These are phyloP conservation scores for Schizosaccharomyces versatilis DNA, from an alignment of 1,139 yeast genomes.

Conservation along the genomic window DNA sequence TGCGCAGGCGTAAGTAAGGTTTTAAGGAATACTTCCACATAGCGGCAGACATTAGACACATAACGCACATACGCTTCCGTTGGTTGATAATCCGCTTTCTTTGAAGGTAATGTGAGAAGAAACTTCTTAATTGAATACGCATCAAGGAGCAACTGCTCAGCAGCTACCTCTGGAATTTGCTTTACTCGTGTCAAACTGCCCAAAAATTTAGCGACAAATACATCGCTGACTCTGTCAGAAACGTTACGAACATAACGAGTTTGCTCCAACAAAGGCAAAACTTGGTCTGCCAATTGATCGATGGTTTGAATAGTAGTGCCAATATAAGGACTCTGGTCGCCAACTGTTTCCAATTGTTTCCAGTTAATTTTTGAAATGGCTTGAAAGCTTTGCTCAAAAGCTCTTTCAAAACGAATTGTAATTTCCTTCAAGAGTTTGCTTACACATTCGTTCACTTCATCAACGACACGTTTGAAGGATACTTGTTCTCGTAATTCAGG, in stretches of 20 bases:
- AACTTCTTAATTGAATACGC: constrained; percentile 37
- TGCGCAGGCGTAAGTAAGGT: constrained; percentile 36
- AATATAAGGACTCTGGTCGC: constrained; percentile 33
- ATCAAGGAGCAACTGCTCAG: constrained; percentile 67
- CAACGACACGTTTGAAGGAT: constrained; percentile 35
- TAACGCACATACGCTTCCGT: constrained; percentile 19
- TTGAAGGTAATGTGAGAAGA: constrained; percentile 31
- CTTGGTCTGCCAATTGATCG: constrained; percentile 18
- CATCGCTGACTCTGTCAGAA: constrained; percentile 56
- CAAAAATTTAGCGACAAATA: constrained; percentile 35
- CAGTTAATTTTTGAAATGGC: constrained; percentile 68
- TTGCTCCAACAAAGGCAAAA: constrained; percentile 42
- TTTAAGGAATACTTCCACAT: constrained; percentile 42
- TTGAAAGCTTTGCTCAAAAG: constrained; percentile 55
- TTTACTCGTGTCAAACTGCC: constrained; percentile 34
- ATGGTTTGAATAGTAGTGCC: constrained; percentile 11
- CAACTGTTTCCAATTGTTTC: constrained; percentile 38
- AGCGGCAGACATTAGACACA: constrained; percentile 28
- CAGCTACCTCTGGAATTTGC: constrained; percentile 46
- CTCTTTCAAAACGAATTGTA: constrained; percentile 36
- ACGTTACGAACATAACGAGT: constrained; percentile 52
- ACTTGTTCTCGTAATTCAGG: constrained; percentile 21
- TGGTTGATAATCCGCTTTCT: constrained; percentile 4
- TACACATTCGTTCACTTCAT: constrained; percentile 35
- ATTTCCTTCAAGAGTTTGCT: constrained; percentile 36